Conservation (phyloP, 2,329 filamentous ascomycete genomes). For the Cytospora mali region DNA sequence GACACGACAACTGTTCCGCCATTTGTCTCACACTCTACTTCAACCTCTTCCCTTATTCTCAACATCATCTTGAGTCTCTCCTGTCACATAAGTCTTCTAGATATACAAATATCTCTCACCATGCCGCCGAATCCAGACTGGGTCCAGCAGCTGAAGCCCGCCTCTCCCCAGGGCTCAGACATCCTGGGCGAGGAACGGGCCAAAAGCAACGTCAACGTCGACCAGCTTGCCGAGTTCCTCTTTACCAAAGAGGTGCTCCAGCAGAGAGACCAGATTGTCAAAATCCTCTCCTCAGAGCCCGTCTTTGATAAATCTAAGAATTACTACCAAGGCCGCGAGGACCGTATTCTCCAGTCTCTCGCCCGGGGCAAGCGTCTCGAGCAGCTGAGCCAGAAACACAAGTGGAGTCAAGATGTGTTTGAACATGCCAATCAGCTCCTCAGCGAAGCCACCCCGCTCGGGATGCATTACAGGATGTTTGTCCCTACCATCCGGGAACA, state of each 20-base stretch:
- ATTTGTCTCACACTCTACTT: background rate
- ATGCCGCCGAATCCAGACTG: conserved; percentile 31
- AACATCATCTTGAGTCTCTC: background rate
- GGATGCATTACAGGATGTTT: conserved; percentile 64
- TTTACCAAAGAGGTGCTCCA: conserved; percentile 68
- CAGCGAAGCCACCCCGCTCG: conserved; percentile 74
- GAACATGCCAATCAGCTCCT: conserved; percentile 68
- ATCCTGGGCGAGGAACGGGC: conserved; percentile 70
- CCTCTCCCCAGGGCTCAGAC: conserved; percentile 69
- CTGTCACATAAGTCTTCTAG: background rate
- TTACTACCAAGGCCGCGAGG: conserved; percentile 71
- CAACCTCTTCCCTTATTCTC: background rate
- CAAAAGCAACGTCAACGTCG: conserved; percentile 67
- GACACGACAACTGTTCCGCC: background rate
- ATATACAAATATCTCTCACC: background rate
- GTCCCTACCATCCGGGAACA: conserved; percentile 67
- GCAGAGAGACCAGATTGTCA: conserved; percentile 61
- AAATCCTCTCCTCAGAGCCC: conserved; percentile 66
- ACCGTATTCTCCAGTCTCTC: conserved; percentile 70
- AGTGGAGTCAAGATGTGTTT: conserved; percentile 68
- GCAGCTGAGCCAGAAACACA: conserved; percentile 65
- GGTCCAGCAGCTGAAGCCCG: conserved; percentile 40
- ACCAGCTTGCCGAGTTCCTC: conserved; percentile 68
- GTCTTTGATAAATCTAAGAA: conserved; percentile 80
- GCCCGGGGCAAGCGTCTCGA: conserved; percentile 71